Evolutionary conservation across 495 filamentous ascomycete genomes (phyloP), one percentile per base, ranked within the genome.

Genomic region (Penicillium antarcticum): DNA sequence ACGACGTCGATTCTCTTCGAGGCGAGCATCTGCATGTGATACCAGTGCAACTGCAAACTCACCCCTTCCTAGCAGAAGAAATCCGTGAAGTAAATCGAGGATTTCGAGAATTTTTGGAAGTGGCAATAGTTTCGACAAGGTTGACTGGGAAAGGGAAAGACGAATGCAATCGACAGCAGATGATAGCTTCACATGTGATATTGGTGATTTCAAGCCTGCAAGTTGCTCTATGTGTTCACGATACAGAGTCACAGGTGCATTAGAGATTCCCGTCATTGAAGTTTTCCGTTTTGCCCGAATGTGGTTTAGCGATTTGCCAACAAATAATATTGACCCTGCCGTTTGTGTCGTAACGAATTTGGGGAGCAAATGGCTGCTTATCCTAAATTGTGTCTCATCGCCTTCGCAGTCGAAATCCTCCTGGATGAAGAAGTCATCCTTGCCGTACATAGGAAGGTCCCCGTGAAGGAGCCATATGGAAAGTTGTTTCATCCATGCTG

Each of bases 401-500:
- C 74, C 46, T 47, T 76, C 67, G 5, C 56, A 58, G 7, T 58
- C 55, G 5, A 56, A 47, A 35, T 74, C 77, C 50, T 76, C 61
- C 26, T 78, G 75, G 34, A 96, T 83, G 64, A 92, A 95, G 62
- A 97, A 97, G 67, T 97, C 94, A 1, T 75, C 70, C 4, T 73
- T 79, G 5, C 87, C 89, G 58, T 86, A 84, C 42, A 73, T 69
- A 0, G 94, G 91, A 52, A 95, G 70, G 37, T 86, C 81, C 5
- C 94, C 94, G 65, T 95, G 95, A 11, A 97, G 66, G 5, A 96
- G 73, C 92, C 92, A 98, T 46, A 87, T 87, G 2, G 89, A 86
- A 6, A 92, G 72, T 65, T 95, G 90, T 62, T 88, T 86, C 67
- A 98, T 75, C 94, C 94, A 98, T 10, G 91, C 87, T 13, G 78